Evolutionary conservation across 495 filamentous ascomycete species (phyloP), one percentile per base, ranked within the genome.

Genomic region (Penicillium chermesinum): DNA sequence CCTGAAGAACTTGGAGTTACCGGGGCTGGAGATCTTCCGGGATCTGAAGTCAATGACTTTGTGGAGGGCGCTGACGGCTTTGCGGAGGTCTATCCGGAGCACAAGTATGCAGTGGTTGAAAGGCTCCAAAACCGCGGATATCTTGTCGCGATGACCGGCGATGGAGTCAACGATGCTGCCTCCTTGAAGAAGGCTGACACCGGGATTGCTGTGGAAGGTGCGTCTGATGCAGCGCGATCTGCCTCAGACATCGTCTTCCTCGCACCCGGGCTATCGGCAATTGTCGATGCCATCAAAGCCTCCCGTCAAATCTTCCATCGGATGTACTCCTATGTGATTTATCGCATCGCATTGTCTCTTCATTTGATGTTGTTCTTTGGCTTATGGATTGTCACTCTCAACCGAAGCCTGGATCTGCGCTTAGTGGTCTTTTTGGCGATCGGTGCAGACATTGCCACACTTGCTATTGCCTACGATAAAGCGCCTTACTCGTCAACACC

Each of bases 51-150:
- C 41, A 90, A 91, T 67, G 89, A 95, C 70, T 93, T 94, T 74
- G 90, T 94, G 52, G 89, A 95, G 76, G 87, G 81, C 71, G 90
- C 90, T 39, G 90, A 96, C 79, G 90, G 90, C 66, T 95, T 95
- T 68, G 89, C 77, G 6, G 91, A 95, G 68, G 91, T 96, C 34
- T 96, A 91, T 78, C 91, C 91, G 50, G 85, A 96, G 66, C 91
- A 96, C 78, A 96, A 96, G 73, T 95, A 93, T 73, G 89, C 90
- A 53, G 91, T 95, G 61, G 90, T 96, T 61, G 89, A 95, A 66
- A 94, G 95, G 60, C 78, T 96, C 17, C 91, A 96, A 71, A 84
- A 91, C 70, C 88, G 91, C 77, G 91, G 91, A 54, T 88, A 95
- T 71, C 78, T 96, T 44, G 89, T 95, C 69, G 91, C 91, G 63